Conservation (phyloP, 192 early-diverging fungal species). For the Coemansia sp. region DNA sequence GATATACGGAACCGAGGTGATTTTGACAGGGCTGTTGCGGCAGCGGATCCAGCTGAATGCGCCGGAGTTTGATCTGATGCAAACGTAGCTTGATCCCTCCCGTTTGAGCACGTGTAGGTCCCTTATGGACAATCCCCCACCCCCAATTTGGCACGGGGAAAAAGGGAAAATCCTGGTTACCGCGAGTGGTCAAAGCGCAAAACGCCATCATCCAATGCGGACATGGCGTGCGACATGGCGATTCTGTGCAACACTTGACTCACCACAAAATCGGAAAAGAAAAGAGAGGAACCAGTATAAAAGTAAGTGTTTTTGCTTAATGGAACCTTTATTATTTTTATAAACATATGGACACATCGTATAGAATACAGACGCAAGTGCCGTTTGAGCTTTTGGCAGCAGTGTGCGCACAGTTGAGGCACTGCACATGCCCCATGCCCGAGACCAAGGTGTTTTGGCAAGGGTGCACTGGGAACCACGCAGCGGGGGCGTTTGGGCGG, state of each 20-base stretch:
- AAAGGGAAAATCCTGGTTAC: neutral
- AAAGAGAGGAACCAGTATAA: too few species aligned
- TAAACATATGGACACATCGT: neutral
- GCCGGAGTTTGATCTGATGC: constrained; percentile 11
- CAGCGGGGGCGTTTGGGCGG: constrained; percentile 31
- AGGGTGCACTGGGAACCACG: constrained; percentile 34
- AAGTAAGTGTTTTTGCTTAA: neutral
- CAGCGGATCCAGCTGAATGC: constrained; percentile 25
- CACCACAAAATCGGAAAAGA: too few species aligned
- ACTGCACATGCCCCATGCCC: constrained; percentile 20
- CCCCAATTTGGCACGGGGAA: neutral
- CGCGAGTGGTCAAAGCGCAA: neutral
- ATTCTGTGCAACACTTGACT: neutral
- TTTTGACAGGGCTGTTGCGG: constrained; percentile 37
- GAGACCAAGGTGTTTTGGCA: constrained; percentile 12
- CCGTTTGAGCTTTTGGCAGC: constrained; percentile 41
- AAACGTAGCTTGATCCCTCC: neutral
- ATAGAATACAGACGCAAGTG: constrained; percentile 8
- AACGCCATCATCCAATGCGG: constrained; percentile 2
- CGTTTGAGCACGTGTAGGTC: constrained; percentile 1
- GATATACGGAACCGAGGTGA: constrained; percentile 28
- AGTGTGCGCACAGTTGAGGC: constrained; percentile 25
- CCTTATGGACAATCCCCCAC: neutral
- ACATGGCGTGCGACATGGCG: neutral
- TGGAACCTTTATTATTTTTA: constrained; percentile 1